These are phyloP conservation scores for Plectosphaerella cucumerina DNA, from an alignment of 2,329 filamentous ascomycete genomes.

Conservation along the genomic window DNA sequence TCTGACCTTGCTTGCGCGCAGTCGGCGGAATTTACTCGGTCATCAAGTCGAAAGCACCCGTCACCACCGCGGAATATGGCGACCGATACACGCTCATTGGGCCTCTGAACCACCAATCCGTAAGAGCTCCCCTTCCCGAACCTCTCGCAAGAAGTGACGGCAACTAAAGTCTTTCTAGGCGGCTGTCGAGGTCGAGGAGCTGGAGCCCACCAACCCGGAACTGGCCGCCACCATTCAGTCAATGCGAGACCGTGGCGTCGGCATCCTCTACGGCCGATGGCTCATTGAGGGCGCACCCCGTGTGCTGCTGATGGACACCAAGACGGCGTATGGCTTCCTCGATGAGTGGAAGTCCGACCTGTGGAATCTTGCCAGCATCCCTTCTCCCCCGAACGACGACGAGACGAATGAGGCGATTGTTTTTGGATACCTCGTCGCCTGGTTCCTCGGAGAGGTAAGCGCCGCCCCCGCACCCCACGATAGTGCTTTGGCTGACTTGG, in stretches of 20 bases:
- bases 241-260: constrained; percentile 89
- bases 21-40: constrained; percentile 99
- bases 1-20: constrained; percentile 27
- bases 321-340: constrained; percentile 84
- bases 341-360: constrained; percentile 97
- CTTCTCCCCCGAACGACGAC: constrained; percentile 84
- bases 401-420: constrained; percentile 98
- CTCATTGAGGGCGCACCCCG: constrained; percentile 93
- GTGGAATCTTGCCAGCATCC: constrained; percentile 89
- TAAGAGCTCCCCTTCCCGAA: constrained; percentile 37
- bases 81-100: constrained; percentile 94
- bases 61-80: constrained; percentile 98
- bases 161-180: constrained; percentile 50
- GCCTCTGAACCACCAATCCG: constrained; percentile 85
- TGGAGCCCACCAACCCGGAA: constrained; percentile 77
- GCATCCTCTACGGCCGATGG: constrained; percentile 92
- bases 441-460: constrained; percentile 93
- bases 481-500: constrained; percentile 9
- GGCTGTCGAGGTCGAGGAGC: constrained; percentile 94
- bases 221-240: constrained; percentile 79
- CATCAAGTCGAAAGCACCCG: constrained; percentile 96
- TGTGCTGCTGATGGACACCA: constrained; percentile 91
- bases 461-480: constrained; percentile 5
- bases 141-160: not conserved
- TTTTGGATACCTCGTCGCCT: constrained; percentile 94